A percentile compares a stretch with the other conserved stretches of the same genome.
phyloP scores from a whole-genome alignment of 2,329 filamentous ascomycete species.

The Xylaria digitata region DNA sequence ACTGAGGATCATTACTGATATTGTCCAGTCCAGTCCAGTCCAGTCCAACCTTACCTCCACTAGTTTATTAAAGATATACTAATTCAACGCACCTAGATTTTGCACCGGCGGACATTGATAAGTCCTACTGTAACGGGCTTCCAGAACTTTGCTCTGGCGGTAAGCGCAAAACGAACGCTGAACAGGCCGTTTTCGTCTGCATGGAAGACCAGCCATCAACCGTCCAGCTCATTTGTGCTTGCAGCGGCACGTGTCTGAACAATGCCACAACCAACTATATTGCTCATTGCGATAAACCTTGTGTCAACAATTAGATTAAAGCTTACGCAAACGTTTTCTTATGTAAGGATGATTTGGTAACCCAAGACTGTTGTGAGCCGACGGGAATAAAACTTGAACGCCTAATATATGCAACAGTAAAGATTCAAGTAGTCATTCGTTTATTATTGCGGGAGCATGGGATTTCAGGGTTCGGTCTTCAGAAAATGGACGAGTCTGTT shows the following conservation, averaged over 20 bases:
- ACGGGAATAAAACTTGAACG: not conserved
- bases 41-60: not conserved
- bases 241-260: slow-evolving; percentile 47
- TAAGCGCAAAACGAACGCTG: slow-evolving; percentile 45
- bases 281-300: slow-evolving; percentile 49
- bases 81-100: slow-evolving; percentile 43
- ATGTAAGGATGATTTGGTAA: not conserved
- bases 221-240: slow-evolving; percentile 49
- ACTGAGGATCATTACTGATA: not conserved
- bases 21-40: not conserved
- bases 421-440: slow-evolving; percentile 1
- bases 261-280: slow-evolving; percentile 49
- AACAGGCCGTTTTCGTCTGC: slow-evolving; percentile 49
- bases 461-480: not conserved
- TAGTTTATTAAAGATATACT: not conserved
- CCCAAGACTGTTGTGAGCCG: not conserved
- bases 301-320: slow-evolving; percentile 39
- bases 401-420: not conserved
- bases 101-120: slow-evolving; percentile 42
- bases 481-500: not conserved
- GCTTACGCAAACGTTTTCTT: not conserved
- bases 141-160: slow-evolving; percentile 44
- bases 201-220: slow-evolving; percentile 48
- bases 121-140: slow-evolving; percentile 48
- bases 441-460: not conserved